Evolutionary conservation across 805 yeast species (phyloP), one percentile per base, ranked within the genome.

Genomic region (Saccharomycopsis microspora): DNA sequence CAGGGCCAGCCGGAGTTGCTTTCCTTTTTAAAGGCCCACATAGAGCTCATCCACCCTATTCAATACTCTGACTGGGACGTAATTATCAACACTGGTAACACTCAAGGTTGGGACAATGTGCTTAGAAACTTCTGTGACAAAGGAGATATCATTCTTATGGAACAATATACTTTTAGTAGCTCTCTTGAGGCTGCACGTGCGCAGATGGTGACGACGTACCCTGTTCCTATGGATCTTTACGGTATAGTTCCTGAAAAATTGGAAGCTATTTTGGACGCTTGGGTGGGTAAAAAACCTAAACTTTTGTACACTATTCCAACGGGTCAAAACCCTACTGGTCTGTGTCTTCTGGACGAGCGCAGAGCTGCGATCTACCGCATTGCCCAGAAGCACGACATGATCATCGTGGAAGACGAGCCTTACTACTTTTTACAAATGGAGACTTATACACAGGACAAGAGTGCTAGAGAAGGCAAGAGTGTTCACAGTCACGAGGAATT

Each of bases 241-340:
- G 97, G 97, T 53, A 72, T 87, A 45, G 64, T 81, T 45, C 95
- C 96, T 9, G 82, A 76, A 51, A 74, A 75, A 44, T 69, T 90
- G 47, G 89, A 71, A 37, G 56, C 62, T 7, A 64, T 80, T 45
- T 67, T 90, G 58, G 75, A 71, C 52, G 68, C 74, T 60, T 89
- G 97, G 97, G 71, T 71, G 9, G 80, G 74, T 39, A 70, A 65
- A 37, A 79, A 79, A 65, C 97, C 97, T 56, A 87, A 83, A 65
- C 69, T 90, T 51, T 71, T 90, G 57, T 93, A 93, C 76, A 80
- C 93, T 39, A 86, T 90, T 58, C 82, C 93, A 55, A 93, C 97
- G 5, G 98, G 98, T 54, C 97, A 93, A 70, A 90, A 90, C 74
- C 98, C 98, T 54, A 89, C 97, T 19, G 98, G 98, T 37, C 80